Evolutionary conservation across 2,329 filamentous ascomycete species (phyloP).

Genomic region (Orbilia oligospora): DNA sequence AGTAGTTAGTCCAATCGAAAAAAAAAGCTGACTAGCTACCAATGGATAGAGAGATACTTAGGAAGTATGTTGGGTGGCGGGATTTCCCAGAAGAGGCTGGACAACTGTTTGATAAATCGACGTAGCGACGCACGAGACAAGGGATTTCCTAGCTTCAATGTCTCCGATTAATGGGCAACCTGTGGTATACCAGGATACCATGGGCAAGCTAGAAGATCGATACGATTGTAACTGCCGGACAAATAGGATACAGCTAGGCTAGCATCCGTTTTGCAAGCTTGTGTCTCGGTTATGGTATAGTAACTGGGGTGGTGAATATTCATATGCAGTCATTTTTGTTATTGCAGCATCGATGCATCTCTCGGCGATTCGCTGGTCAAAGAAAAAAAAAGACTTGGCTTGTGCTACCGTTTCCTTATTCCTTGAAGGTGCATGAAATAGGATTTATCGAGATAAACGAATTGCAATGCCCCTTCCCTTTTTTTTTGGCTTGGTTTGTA

Average conservation of each 20-base stretch:
- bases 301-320: too few relatives aligned
- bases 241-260: neutral
- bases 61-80: neutral
- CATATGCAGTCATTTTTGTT: too few relatives aligned
- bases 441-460: neutral
- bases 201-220: neutral
- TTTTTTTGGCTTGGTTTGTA: too few relatives aligned
- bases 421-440: too few relatives aligned
- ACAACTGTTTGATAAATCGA: neutral
- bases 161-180: constrained; percentile 2
- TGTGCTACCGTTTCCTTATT: too few relatives aligned
- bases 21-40: too few relatives aligned
- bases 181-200: neutral
- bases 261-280: neutral
- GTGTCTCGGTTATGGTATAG: neutral
- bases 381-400: too few relatives aligned
- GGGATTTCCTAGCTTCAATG: too few relatives aligned
- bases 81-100: constrained; percentile 4
- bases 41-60: too few relatives aligned
- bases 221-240: constrained; percentile 18
- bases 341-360: too few relatives aligned
- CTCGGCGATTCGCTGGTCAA: too few relatives aligned
- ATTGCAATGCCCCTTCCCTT: neutral
- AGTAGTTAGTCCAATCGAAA: too few relatives aligned
- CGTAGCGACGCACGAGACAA: neutral